Evolutionary conservation across 352 stramenopile species (phyloP).

Genomic region (Phytophthora crassamura): DNA sequence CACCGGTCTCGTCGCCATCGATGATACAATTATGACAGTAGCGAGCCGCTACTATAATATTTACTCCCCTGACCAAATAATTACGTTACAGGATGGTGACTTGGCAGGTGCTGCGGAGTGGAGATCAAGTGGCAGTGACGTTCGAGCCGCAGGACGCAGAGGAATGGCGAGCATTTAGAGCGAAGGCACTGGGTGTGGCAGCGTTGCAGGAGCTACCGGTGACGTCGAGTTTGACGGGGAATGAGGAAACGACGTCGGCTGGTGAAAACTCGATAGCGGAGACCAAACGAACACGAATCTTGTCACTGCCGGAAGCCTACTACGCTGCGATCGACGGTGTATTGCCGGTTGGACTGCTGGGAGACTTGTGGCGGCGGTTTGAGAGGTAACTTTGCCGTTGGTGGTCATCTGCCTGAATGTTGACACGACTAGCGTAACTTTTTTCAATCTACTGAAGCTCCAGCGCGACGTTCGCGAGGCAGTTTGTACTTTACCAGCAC

Average conservation of each 20-base stretch:
- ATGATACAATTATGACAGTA: constrained; percentile 26
- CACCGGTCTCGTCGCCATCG: constrained; percentile 30
- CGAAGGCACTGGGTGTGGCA: constrained; percentile 23
- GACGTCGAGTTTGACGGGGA: neutral
- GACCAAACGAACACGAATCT: constrained; percentile 24
- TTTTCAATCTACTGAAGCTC: constrained; percentile 9
- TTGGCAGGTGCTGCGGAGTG: constrained; percentile 25
- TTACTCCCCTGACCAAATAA: constrained; percentile 2
- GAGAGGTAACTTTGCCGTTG: constrained; percentile 29
- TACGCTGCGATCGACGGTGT: constrained; percentile 44
- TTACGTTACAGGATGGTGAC: constrained; percentile 31
- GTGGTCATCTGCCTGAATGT: neutral
- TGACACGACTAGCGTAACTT: neutral
- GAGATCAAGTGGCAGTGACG: constrained; percentile 22
- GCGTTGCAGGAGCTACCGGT: constrained; percentile 1
- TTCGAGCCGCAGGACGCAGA: constrained; percentile 24
- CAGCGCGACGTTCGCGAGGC: constrained; percentile 40
- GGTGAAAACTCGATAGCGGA: neutral
- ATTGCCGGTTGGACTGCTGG: constrained; percentile 24
- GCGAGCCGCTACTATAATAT: constrained; percentile 3
- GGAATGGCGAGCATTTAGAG: constrained; percentile 27
- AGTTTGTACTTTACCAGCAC: constrained; percentile 64
- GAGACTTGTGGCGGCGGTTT: constrained; percentile 49
- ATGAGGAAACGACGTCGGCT: neutral
- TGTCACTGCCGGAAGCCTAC: constrained; percentile 61